phyloP scores from a whole-genome alignment of 139 green algal species.

The Chlorella sp. region DNA sequence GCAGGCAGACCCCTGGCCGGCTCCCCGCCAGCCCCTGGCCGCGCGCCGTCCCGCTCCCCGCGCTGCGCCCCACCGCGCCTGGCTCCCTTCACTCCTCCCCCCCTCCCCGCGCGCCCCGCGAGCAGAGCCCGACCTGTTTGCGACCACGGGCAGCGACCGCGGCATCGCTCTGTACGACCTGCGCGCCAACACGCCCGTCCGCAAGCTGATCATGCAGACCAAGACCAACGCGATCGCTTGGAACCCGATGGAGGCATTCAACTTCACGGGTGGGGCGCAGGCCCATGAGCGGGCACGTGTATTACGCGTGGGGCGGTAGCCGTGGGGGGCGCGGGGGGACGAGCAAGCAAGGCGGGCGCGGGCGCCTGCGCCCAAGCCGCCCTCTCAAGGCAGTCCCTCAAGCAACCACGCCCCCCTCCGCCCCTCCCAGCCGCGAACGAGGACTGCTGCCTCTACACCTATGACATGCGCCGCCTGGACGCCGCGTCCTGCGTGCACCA shows the following conservation, averaged over 20 bases:
- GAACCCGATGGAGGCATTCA: conserved; percentile 99
- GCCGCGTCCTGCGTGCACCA: conserved; percentile 88
- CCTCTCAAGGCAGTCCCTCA: too few relatives aligned
- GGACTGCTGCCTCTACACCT: conserved; percentile 96
- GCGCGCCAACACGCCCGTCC: conserved; percentile 75
- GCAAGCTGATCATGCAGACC: conserved; percentile 95
- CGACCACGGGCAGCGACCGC: conserved; percentile 87
- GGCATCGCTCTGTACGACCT: conserved; percentile 96
- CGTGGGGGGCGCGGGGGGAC: too few relatives aligned
- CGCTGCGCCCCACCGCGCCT: too few relatives aligned
- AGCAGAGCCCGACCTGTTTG: conserved; percentile 91
- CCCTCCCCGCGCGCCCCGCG: conserved; percentile 10
- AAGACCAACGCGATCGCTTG: conserved; percentile 89
- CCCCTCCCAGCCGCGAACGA: conserved; percentile 79
- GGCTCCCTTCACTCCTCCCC: background rate
- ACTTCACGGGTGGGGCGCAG: conserved; percentile 93
- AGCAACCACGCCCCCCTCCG: background rate
- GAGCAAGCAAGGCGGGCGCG: too few relatives aligned
- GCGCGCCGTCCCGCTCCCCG: too few relatives aligned
- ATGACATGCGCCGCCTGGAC: conserved; percentile 94
- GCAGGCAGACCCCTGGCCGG: too few relatives aligned
- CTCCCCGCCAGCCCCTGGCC: too few relatives aligned
- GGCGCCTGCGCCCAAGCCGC: too few relatives aligned
- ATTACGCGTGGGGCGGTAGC: too few relatives aligned
- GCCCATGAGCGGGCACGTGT: too few relatives aligned